phyloP scores from a whole-genome alignment of 1,284 basidiomycete species.

The Austroboletus olivaceoglutinosus region DNA sequence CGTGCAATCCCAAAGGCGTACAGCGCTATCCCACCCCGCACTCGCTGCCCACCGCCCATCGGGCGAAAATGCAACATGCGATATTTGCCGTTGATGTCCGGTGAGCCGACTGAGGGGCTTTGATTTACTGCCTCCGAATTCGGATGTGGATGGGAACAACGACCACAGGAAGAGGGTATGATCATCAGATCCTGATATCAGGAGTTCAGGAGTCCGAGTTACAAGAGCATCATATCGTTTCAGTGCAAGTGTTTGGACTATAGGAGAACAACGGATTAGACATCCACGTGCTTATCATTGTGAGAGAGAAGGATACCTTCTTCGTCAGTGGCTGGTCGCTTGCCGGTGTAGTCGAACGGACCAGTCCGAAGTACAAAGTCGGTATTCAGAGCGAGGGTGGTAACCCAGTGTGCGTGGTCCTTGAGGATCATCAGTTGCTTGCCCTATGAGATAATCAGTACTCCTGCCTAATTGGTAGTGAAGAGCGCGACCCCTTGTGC shows the following conservation, averaged over 20 bases:
- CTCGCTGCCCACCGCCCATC: constrained; percentile 91
- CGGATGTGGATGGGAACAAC: constrained; percentile 52
- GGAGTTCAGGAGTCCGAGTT: constrained; percentile 70
- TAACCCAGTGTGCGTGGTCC: constrained; percentile 99
- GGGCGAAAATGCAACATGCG: constrained; percentile 94
- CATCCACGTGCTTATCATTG: not conserved
- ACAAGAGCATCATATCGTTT: constrained; percentile 73
- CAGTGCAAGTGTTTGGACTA: constrained; percentile 74
- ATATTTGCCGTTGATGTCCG: constrained; percentile 94
- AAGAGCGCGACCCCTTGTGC: constrained; percentile 59
- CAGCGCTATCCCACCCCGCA: constrained; percentile 89
- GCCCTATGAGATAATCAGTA: constrained; percentile 42
- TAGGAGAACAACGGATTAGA: not conserved
- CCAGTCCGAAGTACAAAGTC: constrained; percentile 95
- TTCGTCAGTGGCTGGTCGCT: constrained; percentile 71
- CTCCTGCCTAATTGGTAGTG: not conserved
- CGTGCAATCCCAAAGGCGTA: constrained; percentile 84
- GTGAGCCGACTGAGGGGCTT: constrained; percentile 89
- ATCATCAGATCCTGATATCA: constrained; percentile 94
- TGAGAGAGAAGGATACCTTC: constrained; percentile 56
- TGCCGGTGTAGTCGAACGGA: constrained; percentile 87
- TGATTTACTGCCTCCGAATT: constrained; percentile 50
- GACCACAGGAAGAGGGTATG: constrained; percentile 96
- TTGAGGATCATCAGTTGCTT: constrained; percentile 73
- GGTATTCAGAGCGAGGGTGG: constrained; percentile 92